Evolutionary conservation across 345 rosid species (phyloP).

Genomic region (Cardamine resedifolia): DNA sequence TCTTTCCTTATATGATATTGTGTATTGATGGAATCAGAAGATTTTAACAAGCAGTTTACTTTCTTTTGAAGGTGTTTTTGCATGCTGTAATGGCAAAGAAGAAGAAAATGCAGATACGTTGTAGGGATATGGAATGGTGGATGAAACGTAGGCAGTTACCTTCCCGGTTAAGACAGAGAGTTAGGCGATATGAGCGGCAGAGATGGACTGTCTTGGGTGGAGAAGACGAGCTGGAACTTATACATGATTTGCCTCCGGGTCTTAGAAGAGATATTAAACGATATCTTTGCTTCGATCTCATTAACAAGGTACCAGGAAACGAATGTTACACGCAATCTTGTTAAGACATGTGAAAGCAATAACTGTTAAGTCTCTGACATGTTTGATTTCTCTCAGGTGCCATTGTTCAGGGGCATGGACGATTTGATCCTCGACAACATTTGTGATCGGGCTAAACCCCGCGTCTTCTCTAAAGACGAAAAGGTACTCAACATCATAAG

Average conservation of each 20-base stretch:
- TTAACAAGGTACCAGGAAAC: slow-evolving; percentile 56
- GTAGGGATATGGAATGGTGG: slow-evolving; percentile 92
- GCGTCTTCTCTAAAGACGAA: slow-evolving; percentile 78
- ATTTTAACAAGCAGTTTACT: not conserved
- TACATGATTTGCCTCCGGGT: slow-evolving; percentile 80
- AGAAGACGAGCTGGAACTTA: slow-evolving; percentile 68
- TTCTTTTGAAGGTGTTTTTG: slow-evolving; percentile 56
- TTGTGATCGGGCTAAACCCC: slow-evolving; percentile 77
- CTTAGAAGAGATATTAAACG: slow-evolving; percentile 87
- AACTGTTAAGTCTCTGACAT: not conserved
- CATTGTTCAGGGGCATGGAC: slow-evolving; percentile 73
- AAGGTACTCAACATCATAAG: slow-evolving; percentile 51
- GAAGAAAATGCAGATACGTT: slow-evolving; percentile 75
- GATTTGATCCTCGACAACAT: slow-evolving; percentile 91
- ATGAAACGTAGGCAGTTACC: slow-evolving; percentile 91
- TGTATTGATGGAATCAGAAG: slow-evolving; percentile 14
- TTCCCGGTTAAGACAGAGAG: slow-evolving; percentile 67
- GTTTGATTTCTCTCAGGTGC: slow-evolving; percentile 49
- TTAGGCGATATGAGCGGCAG: slow-evolving; percentile 71
- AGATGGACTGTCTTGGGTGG: slow-evolving; percentile 77
- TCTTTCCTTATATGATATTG: not conserved
- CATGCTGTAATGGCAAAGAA: slow-evolving; percentile 76
- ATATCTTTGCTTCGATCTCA: slow-evolving; percentile 78
- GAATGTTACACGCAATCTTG: not conserved
- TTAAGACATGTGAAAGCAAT: not conserved